Conservation (phyloP, 73 alveolate genomes). For the Symbiodinium natans region DNA sequence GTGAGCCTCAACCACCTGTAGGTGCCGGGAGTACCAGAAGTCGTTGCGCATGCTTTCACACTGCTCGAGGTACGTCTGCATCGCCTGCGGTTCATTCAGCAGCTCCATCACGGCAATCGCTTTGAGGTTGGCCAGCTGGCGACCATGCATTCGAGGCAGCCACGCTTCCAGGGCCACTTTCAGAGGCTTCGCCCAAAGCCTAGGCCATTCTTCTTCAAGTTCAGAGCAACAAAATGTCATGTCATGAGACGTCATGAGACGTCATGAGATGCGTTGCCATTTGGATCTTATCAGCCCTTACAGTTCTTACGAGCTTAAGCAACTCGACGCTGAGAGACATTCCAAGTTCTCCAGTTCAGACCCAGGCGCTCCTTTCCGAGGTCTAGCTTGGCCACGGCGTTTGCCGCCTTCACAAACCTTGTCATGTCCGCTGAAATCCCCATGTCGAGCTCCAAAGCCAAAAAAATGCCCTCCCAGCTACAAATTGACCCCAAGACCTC, state of each 20-base stretch:
- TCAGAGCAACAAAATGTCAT: not conserved
- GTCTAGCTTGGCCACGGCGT: slow-evolving; percentile 84
- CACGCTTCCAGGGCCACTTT: slow-evolving; percentile 57
- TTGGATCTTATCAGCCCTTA: too few species aligned
- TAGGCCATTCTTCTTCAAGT: not conserved
- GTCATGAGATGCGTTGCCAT: not conserved
- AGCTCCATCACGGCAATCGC: slow-evolving; percentile 89
- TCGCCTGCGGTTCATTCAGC: slow-evolving; percentile 53
- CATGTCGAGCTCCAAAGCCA: not conserved
- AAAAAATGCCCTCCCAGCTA: not conserved
- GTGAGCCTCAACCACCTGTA: slow-evolving; percentile 73
- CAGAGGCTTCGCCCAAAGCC: slow-evolving; percentile 92
- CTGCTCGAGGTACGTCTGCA: slow-evolving; percentile 59
- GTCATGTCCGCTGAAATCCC: too few species aligned
- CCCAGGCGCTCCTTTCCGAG: slow-evolving; percentile 14
- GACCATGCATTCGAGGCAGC: slow-evolving; percentile 58
- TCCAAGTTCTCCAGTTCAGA: too few species aligned
- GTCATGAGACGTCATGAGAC: not conserved
- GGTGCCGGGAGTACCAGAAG: slow-evolving; percentile 83
- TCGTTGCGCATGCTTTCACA: slow-evolving; percentile 35
- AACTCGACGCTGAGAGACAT: too few species aligned
- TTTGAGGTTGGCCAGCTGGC: slow-evolving; percentile 54
- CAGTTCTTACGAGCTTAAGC: too few species aligned
- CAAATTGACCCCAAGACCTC: not conserved
- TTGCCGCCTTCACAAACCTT: slow-evolving; percentile 35